These are phyloP conservation scores for Furcasterigmium furcatum DNA, from an alignment of 2,329 filamentous ascomycete species.

Conservation along the genomic window DNA sequence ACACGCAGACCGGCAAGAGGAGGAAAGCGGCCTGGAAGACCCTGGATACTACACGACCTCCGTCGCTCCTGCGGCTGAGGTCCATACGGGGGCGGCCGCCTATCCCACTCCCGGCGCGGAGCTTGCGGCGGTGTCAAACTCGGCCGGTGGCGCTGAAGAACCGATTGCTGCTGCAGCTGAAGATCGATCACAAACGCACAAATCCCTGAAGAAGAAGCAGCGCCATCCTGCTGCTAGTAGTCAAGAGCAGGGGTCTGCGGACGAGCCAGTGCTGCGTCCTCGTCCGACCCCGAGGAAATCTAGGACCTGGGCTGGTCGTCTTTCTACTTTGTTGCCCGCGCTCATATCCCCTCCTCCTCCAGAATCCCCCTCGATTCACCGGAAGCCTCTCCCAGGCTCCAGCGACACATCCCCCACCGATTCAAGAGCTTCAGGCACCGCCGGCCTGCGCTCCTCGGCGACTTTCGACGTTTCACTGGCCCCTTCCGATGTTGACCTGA, in stretches of 20 bases:
- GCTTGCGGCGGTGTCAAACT: neutral
- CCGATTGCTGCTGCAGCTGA: neutral
- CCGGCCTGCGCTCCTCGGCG: neutral
- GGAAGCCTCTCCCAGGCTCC: slow-evolving; percentile 12
- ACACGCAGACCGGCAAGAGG: neutral
- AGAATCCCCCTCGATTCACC: slow-evolving; percentile 21
- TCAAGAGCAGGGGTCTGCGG: neutral
- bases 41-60: too few species aligned
- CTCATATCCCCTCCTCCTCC: slow-evolving; percentile 29
- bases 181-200: neutral
- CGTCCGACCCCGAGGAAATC: slow-evolving; percentile 21
- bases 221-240: too few species aligned
- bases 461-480: slow-evolving; percentile 1
- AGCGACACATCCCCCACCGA: slow-evolving; percentile 8
- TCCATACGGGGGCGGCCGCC: too few species aligned
- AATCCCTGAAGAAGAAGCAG: slow-evolving; percentile 5
- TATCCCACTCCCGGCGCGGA: too few species aligned
- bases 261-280: slow-evolving; percentile 13
- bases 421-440: slow-evolving; percentile 4
- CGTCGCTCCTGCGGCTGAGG: too few species aligned
- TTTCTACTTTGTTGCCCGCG: slow-evolving; percentile 31
- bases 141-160: neutral
- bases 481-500: neutral
- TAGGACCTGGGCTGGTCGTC: slow-evolving; percentile 29
- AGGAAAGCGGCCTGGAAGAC: neutral